A percentile compares a stretch with the other conserved stretches of the same genome.
These are phyloP conservation scores for Mycena maculata DNA, from an alignment of 768 basidiomycete species.

Conservation along the genomic window DNA sequence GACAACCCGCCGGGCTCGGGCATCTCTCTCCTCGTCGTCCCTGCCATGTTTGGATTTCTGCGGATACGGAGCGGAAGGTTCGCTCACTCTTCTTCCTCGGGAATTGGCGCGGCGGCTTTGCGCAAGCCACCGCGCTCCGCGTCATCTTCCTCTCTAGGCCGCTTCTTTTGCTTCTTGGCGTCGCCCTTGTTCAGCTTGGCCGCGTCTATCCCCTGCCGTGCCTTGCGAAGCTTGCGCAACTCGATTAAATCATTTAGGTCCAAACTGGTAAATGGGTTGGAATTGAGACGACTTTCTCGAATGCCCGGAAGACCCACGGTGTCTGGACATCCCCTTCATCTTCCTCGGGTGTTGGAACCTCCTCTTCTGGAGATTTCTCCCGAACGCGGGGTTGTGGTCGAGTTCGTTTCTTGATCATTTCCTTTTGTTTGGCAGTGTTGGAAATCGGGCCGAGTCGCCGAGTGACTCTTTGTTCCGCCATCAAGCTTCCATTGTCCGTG, in stretches of 20 bases:
- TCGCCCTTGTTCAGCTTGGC: slow-evolving; percentile 89
- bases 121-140: slow-evolving; percentile 65
- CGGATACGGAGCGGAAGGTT: background rate
- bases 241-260: slow-evolving; percentile 66
- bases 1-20: slow-evolving; percentile 79
- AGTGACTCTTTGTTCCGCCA: too few species aligned
- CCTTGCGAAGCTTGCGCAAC: slow-evolving; percentile 78
- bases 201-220: slow-evolving; percentile 86
- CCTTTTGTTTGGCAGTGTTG: too few species aligned
- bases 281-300: background rate
- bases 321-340: slow-evolving; percentile 59
- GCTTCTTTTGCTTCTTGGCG: slow-evolving; percentile 74
- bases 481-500: too few species aligned
- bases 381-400: slow-evolving; percentile 72
- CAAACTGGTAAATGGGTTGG: slow-evolving; percentile 1
- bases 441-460: background rate
- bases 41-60: slow-evolving; percentile 43
- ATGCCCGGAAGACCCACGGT: slow-evolving; percentile 44
- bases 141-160: slow-evolving; percentile 60
- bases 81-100: slow-evolving; percentile 74
- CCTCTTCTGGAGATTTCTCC: slow-evolving; percentile 57
- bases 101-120: slow-evolving; percentile 52
- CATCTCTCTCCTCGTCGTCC: slow-evolving; percentile 73
- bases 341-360: slow-evolving; percentile 51
- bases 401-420: slow-evolving; percentile 80